Evolutionary conservation across 352 stramenopile genomes (phyloP), one percentile per base, ranked within the genome.

Genomic region (Globisporangium canariense): DNA sequence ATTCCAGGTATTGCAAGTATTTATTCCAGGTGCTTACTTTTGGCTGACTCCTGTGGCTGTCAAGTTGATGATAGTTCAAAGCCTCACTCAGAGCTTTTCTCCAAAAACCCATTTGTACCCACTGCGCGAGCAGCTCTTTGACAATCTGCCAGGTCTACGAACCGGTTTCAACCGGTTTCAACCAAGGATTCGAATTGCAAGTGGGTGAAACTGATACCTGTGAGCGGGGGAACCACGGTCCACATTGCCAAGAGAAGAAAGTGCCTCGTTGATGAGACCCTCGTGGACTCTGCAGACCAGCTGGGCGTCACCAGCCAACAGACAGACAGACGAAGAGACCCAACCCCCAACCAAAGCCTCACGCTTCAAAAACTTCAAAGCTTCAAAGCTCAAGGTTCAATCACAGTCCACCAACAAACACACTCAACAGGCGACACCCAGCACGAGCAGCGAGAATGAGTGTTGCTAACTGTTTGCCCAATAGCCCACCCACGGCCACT

Each of bases 321-420:
- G 52, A 47, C 51, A 57, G 28, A 57, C 51, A 57, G 28, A 57
- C 30, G 36, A 46, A 58, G 30, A 58, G 28, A 58, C 6, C 36
- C 41, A n/a, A 47, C 14, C 41, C 41, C 41, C 13, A 47, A 20
- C 41, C 13, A 18, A 47, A 18, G 14, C 14, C 41, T 20, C 51
- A 10, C 14, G 9, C 18, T 22, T 4, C 36, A 16, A 5, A 36
- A 36, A 8, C 32, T 8, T 36, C 32, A 36, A 36, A 36, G 32
- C 32, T 10, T 8, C 32, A 36, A 36, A 36, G 32, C 36, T 41
- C 36, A 40, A 56, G 18, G 22, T 16, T 20, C 51, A 58, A 45
- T 30, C 50, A 36, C 32, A 36, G 7, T 8, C 32, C 32, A 45
- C 40, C 36, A 32, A 45, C 32, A 51, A 51, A 28, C 41, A 51